A percentile compares a stretch with the other conserved stretches of the same genome.
These are phyloP conservation scores for Starmera caribaea DNA, from an alignment of 805 yeast genomes.

Conservation along the genomic window DNA sequence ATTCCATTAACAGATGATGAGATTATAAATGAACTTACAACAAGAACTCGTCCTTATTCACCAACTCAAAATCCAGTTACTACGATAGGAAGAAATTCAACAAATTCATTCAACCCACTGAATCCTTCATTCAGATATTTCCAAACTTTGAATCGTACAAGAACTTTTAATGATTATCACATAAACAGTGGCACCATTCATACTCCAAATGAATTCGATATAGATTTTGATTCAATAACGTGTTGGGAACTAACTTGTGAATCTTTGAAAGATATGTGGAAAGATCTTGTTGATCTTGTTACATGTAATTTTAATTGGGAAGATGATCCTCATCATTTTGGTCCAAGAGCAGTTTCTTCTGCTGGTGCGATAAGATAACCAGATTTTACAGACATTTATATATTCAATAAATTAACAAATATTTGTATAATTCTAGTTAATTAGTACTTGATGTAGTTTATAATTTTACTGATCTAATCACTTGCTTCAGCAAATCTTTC, in stretches of 20 bases:
- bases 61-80: not conserved
- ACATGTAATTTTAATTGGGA: not conserved
- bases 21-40: conserved; percentile 3
- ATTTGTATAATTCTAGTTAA: not conserved
- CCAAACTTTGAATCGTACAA: too few species aligned
- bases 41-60: conserved; percentile 1
- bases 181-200: not conserved
- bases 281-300: conserved; percentile 1
- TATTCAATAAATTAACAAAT: not conserved
- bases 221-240: not conserved
- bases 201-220: not conserved
- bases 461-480: conserved; percentile 38
- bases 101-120: not conserved
- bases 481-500: conserved; percentile 95
- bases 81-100: not conserved
- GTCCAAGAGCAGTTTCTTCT: too few species aligned
- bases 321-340: not conserved
- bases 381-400: not conserved
- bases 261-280: conserved; percentile 3
- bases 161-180: not conserved
- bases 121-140: too few species aligned
- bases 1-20: conserved; percentile 6
- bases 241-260: not conserved
- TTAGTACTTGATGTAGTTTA: too few species aligned
- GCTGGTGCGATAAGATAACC: not conserved